Conservation (phyloP, 352 stramenopile genomes). For the Phytophthora quininea region DNA sequence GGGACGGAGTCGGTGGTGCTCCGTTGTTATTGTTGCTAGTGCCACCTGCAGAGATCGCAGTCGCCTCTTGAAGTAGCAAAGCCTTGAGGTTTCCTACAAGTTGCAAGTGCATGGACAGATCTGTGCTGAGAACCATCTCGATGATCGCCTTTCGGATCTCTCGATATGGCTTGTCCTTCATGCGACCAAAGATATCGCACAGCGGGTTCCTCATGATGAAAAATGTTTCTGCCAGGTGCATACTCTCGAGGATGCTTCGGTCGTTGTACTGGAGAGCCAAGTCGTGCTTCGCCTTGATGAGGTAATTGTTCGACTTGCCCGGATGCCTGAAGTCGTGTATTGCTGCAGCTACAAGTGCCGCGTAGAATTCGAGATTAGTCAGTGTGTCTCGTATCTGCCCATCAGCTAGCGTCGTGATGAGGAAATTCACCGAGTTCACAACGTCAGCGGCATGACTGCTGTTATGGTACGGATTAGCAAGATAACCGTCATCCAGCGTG, state of each 20-base stretch:
- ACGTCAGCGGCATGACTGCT: constrained; percentile 80
- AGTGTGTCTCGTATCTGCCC: constrained; percentile 76
- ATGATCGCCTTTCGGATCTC: constrained; percentile 88
- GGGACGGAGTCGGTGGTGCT: constrained; percentile 5
- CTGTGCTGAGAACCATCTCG: constrained; percentile 88
- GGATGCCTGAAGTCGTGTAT: constrained; percentile 89
- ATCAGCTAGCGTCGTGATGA: constrained; percentile 72
- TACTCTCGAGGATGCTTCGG: constrained; percentile 84
- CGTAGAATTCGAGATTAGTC: constrained; percentile 83
- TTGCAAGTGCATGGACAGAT: constrained; percentile 85
- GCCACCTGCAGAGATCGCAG: constrained; percentile 17
- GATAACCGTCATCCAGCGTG: constrained; percentile 76
- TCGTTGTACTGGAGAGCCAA: constrained; percentile 88
- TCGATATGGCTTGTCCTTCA: constrained; percentile 80
- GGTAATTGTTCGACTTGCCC: constrained; percentile 87
- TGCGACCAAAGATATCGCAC: constrained; percentile 81
- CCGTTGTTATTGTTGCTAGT: constrained; percentile 20
- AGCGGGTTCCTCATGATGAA: constrained; percentile 74
- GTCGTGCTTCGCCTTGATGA: constrained; percentile 80
- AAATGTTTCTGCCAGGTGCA: constrained; percentile 88
- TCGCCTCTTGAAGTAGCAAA: constrained; percentile 71
- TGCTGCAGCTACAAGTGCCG: constrained; percentile 74
- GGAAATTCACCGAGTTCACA: constrained; percentile 84
- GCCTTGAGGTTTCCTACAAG: constrained; percentile 81
- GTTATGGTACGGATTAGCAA: constrained; percentile 84